phyloP scores from a whole-genome alignment of 805 yeast species.

The Wickerhamomyces canadensis region DNA sequence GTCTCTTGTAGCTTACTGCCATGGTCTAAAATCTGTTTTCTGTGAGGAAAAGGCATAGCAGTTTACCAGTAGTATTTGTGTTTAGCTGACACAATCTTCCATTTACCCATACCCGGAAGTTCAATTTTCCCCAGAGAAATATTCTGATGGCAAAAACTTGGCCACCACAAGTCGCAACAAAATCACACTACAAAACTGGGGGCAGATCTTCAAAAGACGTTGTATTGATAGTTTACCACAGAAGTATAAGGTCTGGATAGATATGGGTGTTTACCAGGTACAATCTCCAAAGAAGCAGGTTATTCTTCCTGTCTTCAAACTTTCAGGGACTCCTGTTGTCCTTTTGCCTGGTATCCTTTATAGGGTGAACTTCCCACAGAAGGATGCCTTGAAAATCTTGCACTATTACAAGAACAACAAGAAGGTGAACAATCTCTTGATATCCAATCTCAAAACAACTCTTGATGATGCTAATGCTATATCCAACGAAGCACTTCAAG shows the following conservation, averaged over 20 bases:
- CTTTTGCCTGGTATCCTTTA: constrained; percentile 60
- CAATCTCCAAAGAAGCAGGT: constrained; percentile 3
- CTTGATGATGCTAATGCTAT: constrained; percentile 1
- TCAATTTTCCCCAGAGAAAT: not conserved
- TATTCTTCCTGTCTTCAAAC: constrained; percentile 18
- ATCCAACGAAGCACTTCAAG: constrained; percentile 11
- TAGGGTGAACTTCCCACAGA: constrained; percentile 45
- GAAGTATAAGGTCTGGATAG: too few species aligned
- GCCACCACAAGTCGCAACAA: too few species aligned
- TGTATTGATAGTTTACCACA: not conserved
- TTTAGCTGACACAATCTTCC: too few species aligned
- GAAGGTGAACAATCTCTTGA: constrained; percentile 17
- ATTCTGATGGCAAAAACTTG: too few species aligned
- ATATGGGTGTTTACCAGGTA: not conserved
- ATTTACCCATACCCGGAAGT: too few species aligned
- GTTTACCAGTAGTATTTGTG: too few species aligned
- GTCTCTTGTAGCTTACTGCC: too few species aligned
- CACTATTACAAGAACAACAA: constrained; percentile 30
- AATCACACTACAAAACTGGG: too few species aligned
- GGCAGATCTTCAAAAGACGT: too few species aligned
- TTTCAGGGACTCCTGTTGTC: constrained; percentile 28
- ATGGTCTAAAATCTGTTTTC: too few species aligned
- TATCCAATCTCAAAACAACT: constrained; percentile 10
- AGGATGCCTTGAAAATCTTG: constrained; percentile 42
- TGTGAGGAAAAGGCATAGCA: too few species aligned